phyloP scores from a whole-genome alignment of 371 early-diverging fungal genomes.

The Mucor indicus region DNA sequence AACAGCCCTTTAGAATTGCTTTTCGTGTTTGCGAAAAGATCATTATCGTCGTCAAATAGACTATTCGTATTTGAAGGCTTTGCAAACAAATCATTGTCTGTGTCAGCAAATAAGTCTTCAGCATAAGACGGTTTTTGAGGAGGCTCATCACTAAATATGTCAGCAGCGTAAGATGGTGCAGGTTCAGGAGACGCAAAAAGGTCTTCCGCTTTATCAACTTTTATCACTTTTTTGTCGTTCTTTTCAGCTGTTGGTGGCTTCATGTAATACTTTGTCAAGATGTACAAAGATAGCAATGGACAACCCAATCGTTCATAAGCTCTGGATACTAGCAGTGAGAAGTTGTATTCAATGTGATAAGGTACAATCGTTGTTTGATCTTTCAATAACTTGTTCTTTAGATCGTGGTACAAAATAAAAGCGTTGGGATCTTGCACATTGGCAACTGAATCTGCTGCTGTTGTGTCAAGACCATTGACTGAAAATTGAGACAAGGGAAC shows the following conservation, averaged over 20 bases:
- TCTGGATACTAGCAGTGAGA: conserved; percentile 56
- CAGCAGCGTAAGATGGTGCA: conserved; percentile 13
- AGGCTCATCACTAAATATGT: conserved; percentile 24
- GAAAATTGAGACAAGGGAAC: conserved; percentile 31
- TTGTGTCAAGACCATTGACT: neutral
- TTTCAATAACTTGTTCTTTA: conserved; percentile 45
- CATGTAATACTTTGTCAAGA: conserved; percentile 37
- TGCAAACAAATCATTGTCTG: conserved; percentile 18
- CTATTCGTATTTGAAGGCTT: conserved; percentile 18
- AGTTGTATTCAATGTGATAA: conserved; percentile 47
- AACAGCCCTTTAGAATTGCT: conserved; percentile 4
- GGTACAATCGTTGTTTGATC: conserved; percentile 17
- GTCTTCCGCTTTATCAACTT: conserved; percentile 4
- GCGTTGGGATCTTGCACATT: conserved; percentile 69
- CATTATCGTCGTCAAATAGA: conserved; percentile 24
- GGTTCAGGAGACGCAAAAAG: neutral
- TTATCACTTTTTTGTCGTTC: neutral
- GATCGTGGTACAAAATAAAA: conserved; percentile 70
- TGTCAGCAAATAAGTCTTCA: conserved; percentile 27
- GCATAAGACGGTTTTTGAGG: conserved; percentile 13
- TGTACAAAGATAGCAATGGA: conserved; percentile 69
- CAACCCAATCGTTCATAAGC: conserved; percentile 79
- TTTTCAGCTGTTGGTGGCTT: conserved; percentile 11
- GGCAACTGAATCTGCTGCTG: conserved; percentile 18
- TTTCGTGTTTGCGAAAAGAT: conserved; percentile 20